Base-by-base conservation (phyloP, 768 basidiomycete genomes). In the Amanita pseudoporphyria region DNA sequence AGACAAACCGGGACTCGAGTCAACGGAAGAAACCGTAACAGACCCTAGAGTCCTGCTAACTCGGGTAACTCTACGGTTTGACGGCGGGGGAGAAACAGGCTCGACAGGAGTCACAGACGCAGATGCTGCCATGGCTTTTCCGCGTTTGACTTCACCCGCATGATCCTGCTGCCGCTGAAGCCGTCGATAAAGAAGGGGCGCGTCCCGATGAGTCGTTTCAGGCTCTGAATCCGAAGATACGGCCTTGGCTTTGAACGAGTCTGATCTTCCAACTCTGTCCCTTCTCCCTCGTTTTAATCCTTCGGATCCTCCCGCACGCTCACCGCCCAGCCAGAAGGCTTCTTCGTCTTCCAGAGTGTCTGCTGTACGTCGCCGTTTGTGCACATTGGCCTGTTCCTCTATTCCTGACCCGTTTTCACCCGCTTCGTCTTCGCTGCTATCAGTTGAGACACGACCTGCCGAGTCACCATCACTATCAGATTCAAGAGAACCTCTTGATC, bases 21-120 rank as follows among this genome's bases (percentile, higher is more conserved):
- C 9, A 18, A 24, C 16, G 53, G 46, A 21, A 19, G 22, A 32
- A 16, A 19, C 30, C 9, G 45, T 51, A 30, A 9, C 3, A 22
- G 9, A 28, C 13, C 13, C 41, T 24, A n/a, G 13, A 28, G 26
- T 16, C 41, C 26, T 24, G 28, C 26, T 26, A 10, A 10, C 26
- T 30, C 26, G 41, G 6, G 6, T 43, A n/a, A 26, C 26, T 32
- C 59, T 57, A 13, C 80, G 70, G 55, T 79, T 68, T 2, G 82
- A 85, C 1, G 81, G 82, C 3, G 84, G 83, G 1, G 84, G 84
- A 0, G 82, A 84, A 16, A 81, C 73, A 1, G 78, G 75, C 36
- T 72, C 71, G 51, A 66, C 65, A 46, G 58, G 62, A 19, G 56
- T 56, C 13, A 45, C 41, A 38, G 38, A 30, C 6, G n/a, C n/a